Conservation (phyloP, 2,329 filamentous ascomycete species). For the Tolypocladium endophyticum region DNA sequence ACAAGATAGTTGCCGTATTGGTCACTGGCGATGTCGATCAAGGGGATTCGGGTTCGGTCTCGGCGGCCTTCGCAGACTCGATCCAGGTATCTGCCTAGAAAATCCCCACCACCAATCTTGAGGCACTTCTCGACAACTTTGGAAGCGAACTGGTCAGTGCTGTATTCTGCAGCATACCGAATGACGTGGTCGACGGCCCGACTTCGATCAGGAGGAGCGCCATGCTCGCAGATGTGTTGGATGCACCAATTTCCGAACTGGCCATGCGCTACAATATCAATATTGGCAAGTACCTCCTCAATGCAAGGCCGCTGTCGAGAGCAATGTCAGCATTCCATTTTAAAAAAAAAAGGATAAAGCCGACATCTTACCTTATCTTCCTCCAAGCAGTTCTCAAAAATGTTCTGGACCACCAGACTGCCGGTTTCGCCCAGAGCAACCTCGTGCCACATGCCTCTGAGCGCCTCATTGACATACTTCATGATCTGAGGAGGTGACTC, state of each 20-base stretch:
- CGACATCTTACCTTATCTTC: constrained; percentile 76
- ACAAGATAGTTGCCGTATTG: constrained; percentile 98
- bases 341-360: too few species aligned
- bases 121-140: constrained; percentile 99
- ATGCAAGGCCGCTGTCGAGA: constrained; percentile 77
- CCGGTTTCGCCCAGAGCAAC: constrained; percentile 95
- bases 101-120: constrained; percentile 87
- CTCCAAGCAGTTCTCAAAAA: constrained; percentile 97
- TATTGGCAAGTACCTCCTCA: constrained; percentile 88
- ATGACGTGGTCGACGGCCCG: constrained; percentile 94
- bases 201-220: constrained; percentile 79
- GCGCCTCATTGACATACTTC: constrained; percentile 92
- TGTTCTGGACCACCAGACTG: constrained; percentile 96
- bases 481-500: constrained; percentile 95
- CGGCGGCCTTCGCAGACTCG: constrained; percentile 85
- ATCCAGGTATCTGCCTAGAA: constrained; percentile 84
- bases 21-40: constrained; percentile 97
- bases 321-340: constrained; percentile 5
- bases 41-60: constrained; percentile 86
- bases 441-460: constrained; percentile 97
- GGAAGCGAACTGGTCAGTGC: constrained; percentile 97
- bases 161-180: constrained; percentile 87
- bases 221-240: constrained; percentile 97
- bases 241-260: constrained; percentile 99
- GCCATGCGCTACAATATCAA: constrained; percentile 91